Percentiles rank a stretch among this genome's conserved stretches.
Conservation (phyloP, 768 basidiomycete genomes). For the Xerocomellus amylosporus region DNA sequence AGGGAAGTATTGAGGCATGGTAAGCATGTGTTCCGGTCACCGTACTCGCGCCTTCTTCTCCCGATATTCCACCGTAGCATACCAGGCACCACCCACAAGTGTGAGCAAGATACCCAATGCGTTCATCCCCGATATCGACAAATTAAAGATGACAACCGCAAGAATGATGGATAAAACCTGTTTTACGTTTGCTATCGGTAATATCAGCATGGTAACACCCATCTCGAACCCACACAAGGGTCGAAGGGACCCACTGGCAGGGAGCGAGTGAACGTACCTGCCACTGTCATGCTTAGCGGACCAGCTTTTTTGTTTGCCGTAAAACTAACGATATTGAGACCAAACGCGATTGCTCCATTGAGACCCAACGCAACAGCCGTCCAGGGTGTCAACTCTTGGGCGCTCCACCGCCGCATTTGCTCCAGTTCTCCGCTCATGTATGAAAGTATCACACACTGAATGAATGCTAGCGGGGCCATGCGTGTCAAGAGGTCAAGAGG, state of each 20-base stretch:
- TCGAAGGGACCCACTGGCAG: neutral
- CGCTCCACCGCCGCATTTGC: slow-evolving; percentile 49
- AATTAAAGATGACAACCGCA: slow-evolving; percentile 79
- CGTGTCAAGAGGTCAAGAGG: slow-evolving; percentile 86
- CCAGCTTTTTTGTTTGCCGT: slow-evolving; percentile 93
- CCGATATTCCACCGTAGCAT: slow-evolving; percentile 62
- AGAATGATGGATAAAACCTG: slow-evolving; percentile 88
- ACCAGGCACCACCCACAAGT: slow-evolving; percentile 81
- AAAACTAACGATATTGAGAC: slow-evolving; percentile 91
- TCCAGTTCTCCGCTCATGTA: slow-evolving; percentile 78
- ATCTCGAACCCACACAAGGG: slow-evolving; percentile 6
- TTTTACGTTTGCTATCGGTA: slow-evolving; percentile 75
- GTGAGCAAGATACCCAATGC: slow-evolving; percentile 82
- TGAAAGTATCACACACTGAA: slow-evolving; percentile 80
- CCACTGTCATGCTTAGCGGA: slow-evolving; percentile 87
- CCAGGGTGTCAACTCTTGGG: slow-evolving; percentile 36
- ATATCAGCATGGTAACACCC: slow-evolving; percentile 5
- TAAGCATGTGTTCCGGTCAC: neutral
- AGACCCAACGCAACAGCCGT: slow-evolving; percentile 56
- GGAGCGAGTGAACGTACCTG: slow-evolving; percentile 48
- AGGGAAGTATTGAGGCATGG: neutral
- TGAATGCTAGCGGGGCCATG: slow-evolving; percentile 89
- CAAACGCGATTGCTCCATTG: slow-evolving; percentile 89
- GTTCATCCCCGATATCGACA: slow-evolving; percentile 78
- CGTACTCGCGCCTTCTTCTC: slow-evolving; percentile 39